Percentiles rank a stretch among this genome's conserved stretches.
Conservation (phyloP, 1,284 basidiomycete species). For the Pseudozyma tsukubaensis region DNA sequence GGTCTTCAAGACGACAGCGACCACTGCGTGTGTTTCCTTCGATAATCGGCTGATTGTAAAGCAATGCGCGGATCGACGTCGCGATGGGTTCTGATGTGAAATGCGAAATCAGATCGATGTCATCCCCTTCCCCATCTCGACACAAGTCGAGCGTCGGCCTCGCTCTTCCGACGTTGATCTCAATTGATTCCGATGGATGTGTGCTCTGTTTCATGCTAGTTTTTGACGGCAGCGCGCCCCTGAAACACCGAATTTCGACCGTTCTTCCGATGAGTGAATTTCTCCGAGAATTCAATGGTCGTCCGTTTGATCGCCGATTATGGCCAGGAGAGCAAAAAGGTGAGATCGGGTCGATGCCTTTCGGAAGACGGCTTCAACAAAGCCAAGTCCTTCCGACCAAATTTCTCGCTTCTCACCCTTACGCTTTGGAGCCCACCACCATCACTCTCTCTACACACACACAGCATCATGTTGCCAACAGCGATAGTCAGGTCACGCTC, state of each 20-base stretch:
- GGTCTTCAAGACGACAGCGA: not conserved
- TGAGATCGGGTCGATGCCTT: not conserved
- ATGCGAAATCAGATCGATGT: no score
- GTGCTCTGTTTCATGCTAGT: not conserved
- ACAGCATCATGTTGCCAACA: conserved; percentile 49
- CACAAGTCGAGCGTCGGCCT: no score
- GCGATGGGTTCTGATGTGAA: no score
- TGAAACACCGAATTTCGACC: no score
- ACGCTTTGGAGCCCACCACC: conserved; percentile 1
- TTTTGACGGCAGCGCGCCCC: no score
- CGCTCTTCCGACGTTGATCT: conserved; percentile 3
- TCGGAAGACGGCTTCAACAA: conserved; percentile 15
- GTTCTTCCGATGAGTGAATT: no score
- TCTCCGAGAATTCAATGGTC: no score
- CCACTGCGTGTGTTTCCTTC: no score
- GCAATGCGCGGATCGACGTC: not conserved
- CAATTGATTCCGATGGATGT: not conserved
- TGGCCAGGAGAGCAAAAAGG: not conserved
- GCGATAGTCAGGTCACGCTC: conserved; percentile 49
- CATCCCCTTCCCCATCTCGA: no score
- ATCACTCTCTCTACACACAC: conserved; percentile 1
- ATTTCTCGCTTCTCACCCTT: conserved; percentile 4
- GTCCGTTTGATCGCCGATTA: no score
- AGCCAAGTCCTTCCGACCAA: no score
- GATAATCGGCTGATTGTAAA: not conserved